Conservation (phyloP, 352 stramenopile genomes). For the Elongisporangium senticosum region DNA sequence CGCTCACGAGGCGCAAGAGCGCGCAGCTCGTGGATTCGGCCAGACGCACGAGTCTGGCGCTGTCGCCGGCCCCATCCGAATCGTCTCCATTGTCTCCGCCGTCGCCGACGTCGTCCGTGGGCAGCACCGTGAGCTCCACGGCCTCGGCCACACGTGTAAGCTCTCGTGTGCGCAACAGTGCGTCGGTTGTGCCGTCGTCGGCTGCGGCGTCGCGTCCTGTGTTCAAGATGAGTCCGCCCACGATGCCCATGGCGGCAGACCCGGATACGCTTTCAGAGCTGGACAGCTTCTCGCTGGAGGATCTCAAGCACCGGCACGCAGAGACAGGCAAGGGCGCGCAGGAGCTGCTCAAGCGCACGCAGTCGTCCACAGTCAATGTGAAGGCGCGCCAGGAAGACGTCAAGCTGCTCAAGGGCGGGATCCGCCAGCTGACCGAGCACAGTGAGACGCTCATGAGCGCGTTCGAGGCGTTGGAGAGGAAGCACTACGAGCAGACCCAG, state of each 20-base stretch:
- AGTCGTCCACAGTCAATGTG: constrained; percentile 30
- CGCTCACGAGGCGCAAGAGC: constrained; percentile 31
- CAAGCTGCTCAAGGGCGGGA: constrained; percentile 41
- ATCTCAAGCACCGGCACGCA: constrained; percentile 65
- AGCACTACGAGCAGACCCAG: constrained; percentile 36
- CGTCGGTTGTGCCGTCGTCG: constrained; percentile 21
- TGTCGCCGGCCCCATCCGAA: constrained; percentile 45
- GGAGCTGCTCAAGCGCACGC: constrained; percentile 45
- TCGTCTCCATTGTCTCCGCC: constrained; percentile 16
- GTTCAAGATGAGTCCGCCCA: constrained; percentile 35
- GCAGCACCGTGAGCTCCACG: background rate
- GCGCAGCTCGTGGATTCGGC: constrained; percentile 20
- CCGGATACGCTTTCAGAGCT: constrained; percentile 2
- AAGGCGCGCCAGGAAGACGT: constrained; percentile 45
- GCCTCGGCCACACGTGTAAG: background rate
- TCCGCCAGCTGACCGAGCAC: constrained; percentile 35
- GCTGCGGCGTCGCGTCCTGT: constrained; percentile 5
- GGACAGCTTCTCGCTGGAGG: constrained; percentile 33
- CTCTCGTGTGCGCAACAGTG: background rate
- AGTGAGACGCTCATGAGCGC: constrained; percentile 41
- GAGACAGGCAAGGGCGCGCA: constrained; percentile 55
- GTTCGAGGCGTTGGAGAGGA: constrained; percentile 38
- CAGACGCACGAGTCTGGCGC: constrained; percentile 37
- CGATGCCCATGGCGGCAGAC: constrained; percentile 11
- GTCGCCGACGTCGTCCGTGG: constrained; percentile 17